Conservation (phyloP, 2,329 filamentous ascomycete genomes). For the Didymella arachidicola region DNA sequence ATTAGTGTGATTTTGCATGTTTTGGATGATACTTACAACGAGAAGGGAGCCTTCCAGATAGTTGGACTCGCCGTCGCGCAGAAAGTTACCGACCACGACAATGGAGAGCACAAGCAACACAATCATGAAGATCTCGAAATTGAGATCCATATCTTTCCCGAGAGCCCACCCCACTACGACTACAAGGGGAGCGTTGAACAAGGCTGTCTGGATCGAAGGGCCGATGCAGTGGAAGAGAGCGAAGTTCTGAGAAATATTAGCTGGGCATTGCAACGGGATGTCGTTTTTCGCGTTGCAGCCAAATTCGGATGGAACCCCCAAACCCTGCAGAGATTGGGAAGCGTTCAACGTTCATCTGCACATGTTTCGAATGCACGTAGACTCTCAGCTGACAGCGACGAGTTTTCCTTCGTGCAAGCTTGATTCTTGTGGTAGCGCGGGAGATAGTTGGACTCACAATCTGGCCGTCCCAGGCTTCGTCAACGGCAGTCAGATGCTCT, state of each 20-base stretch:
- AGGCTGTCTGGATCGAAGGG: slow-evolving; percentile 85
- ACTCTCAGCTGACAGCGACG: background rate
- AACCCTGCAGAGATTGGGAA: background rate
- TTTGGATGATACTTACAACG: slow-evolving; percentile 53
- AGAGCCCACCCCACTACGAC: slow-evolving; percentile 85
- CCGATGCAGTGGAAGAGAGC: slow-evolving; percentile 85
- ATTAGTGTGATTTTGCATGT: background rate
- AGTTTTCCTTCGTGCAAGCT: background rate
- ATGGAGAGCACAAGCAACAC: slow-evolving; percentile 83
- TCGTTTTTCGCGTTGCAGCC: background rate
- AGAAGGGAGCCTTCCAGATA: slow-evolving; percentile 87
- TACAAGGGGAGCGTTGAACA: slow-evolving; percentile 85
- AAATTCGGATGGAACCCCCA: background rate
- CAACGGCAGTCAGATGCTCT: slow-evolving; percentile 82
- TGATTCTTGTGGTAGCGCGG: background rate
- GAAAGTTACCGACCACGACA: slow-evolving; percentile 84
- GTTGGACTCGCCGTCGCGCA: slow-evolving; percentile 87
- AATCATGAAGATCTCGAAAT: slow-evolving; percentile 89
- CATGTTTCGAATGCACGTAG: background rate
- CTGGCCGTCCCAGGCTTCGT: slow-evolving; percentile 83
- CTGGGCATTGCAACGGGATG: background rate
- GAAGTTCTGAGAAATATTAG: slow-evolving; percentile 64
- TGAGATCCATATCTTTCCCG: slow-evolving; percentile 74
- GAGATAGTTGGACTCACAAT: slow-evolving; percentile 54
- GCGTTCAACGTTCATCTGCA: too few relatives aligned